phyloP scores from a whole-genome alignment of 352 stramenopile genomes.

The Phytopythium oedochilum region DNA sequence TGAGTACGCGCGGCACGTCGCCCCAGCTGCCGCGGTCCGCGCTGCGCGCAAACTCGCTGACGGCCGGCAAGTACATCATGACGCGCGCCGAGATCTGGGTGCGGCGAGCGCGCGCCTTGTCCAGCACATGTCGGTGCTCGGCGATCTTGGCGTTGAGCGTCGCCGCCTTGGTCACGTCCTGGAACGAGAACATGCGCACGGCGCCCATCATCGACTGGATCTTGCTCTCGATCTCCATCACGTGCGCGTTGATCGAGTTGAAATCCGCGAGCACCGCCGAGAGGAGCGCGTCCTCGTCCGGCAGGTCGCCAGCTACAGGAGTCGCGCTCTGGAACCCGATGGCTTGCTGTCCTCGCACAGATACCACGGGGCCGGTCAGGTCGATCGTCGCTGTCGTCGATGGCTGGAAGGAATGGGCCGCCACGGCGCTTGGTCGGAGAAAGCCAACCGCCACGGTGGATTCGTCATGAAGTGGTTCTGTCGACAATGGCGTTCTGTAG shows the following conservation, averaged over 20 bases:
- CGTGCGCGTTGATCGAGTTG: slow-evolving; percentile 26
- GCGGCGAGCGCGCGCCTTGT: slow-evolving; percentile 26
- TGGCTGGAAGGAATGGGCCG: neutral
- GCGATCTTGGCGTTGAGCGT: slow-evolving; percentile 38
- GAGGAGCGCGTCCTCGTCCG: slow-evolving; percentile 28
- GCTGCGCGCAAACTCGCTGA: slow-evolving; percentile 28
- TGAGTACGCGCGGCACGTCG: slow-evolving; percentile 41
- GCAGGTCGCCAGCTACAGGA: slow-evolving; percentile 2
- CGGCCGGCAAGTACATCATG: slow-evolving; percentile 46
- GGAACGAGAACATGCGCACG: slow-evolving; percentile 28
- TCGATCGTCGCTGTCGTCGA: neutral
- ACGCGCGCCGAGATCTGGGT: slow-evolving; percentile 41
- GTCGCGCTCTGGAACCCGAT: neutral
- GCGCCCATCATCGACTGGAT: slow-evolving; percentile 20
- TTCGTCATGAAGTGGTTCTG: neutral
- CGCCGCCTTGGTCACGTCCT: slow-evolving; percentile 41
- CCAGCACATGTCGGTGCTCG: slow-evolving; percentile 21
- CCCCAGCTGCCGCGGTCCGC: slow-evolving; percentile 24
- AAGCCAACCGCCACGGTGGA: neutral
- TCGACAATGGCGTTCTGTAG: neutral
- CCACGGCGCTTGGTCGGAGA: neutral
- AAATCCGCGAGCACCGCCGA: slow-evolving; percentile 33
- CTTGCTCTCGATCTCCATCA: slow-evolving; percentile 21
- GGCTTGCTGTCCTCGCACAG: neutral
- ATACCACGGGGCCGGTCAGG: neutral